These are phyloP conservation scores for Helenozyma baotianmanensis DNA, from an alignment of 805 yeast genomes.

Conservation along the genomic window DNA sequence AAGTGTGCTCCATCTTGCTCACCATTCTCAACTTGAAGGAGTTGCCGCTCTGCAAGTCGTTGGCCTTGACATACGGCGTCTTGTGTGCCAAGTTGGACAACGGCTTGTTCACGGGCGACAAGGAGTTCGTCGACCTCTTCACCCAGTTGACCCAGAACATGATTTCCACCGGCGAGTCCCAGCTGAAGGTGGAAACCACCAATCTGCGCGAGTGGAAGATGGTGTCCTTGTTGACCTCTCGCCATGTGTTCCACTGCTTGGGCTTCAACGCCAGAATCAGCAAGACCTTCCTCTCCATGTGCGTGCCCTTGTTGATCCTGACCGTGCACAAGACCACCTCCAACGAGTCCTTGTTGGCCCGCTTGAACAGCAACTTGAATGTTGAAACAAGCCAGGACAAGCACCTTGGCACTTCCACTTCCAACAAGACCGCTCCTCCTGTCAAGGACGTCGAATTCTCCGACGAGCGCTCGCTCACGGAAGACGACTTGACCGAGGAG, in stretches of 20 bases:
- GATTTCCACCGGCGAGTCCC: constrained; percentile 12
- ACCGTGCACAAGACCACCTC: constrained; percentile 24
- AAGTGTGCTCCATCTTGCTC: constrained; percentile 57
- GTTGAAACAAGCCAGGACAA: constrained; percentile 23
- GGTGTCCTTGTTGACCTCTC: constrained; percentile 37
- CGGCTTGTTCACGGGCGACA: constrained; percentile 62
- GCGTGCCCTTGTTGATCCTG: constrained; percentile 36
- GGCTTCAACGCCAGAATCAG: constrained; percentile 29
- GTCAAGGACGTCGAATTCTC: constrained; percentile 19
- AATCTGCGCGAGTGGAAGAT: constrained; percentile 43
- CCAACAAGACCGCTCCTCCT: constrained; percentile 17
- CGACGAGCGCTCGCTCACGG: constrained; percentile 33
- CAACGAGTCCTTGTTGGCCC: constrained; percentile 17
- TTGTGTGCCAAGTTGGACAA: constrained; percentile 44
- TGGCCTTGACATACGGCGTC: constrained; percentile 43
- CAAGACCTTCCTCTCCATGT: constrained; percentile 24
- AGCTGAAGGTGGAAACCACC: constrained; percentile 17
- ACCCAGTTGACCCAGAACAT: constrained; percentile 16
- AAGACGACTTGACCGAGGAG: constrained; percentile 41
- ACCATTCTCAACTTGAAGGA: constrained; percentile 55
- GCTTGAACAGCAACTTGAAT: constrained; percentile 24
- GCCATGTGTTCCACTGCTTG: constrained; percentile 35
- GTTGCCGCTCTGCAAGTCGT: constrained; percentile 51
- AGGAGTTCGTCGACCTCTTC: constrained; percentile 49
- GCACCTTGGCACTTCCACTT: constrained; percentile 23